Base-by-base conservation (phyloP, 2,329 filamentous ascomycete genomes). In the Phialophora macrospora region DNA sequence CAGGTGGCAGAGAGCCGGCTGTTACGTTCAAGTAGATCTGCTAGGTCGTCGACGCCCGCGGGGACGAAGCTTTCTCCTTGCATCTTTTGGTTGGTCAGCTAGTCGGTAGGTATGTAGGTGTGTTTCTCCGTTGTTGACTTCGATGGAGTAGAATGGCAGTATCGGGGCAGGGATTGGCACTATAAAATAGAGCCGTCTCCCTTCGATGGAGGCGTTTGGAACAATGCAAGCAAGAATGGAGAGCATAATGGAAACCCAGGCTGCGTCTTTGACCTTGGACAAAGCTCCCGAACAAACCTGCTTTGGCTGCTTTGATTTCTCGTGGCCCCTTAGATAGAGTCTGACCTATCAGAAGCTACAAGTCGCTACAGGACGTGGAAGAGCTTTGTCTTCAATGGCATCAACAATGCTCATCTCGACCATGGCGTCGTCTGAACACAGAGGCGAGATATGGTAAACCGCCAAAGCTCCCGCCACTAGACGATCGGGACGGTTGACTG, bases 351-450 rank as follows among this genome's bases (percentile, higher is more conserved):
- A 11, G 52, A 55, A 32, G 52, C n/a, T 38, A 9, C 9, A 4
- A 12, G 28, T 22, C 22, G 1, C 20, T 55, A 14, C 12, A 7
- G 12, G 4, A 24, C 4, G 32, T 55, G 28, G 34, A 55, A 32
- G 52, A 55, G 52, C 52, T 55, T 55, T 55, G 32, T 55, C 52
- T 20, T 34, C 7, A 17, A n/a, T 7, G 38, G 38, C 38, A n/a
- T 44, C 30, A 24, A 55, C 48, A 51, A 51, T 51, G 24, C 48
- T 24, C 9, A 26, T 51, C 48, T 26, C 48, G 26, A 26, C 48
- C 48, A 20, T 7, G 48, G 46, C 24, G 30, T 30, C 17, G 28
- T 24, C 24, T 24, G 24, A 2, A n/a, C n/a, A n/a, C n/a, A n/a
- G 34, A 5, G 34, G 12, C 34, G 34, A 38, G 34, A 38, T 14